A percentile compares a stretch with the other conserved stretches of the same genome.
These are phyloP conservation scores for Suillus ampliporus DNA, from an alignment of 768 basidiomycete genomes.

Conservation along the genomic window DNA sequence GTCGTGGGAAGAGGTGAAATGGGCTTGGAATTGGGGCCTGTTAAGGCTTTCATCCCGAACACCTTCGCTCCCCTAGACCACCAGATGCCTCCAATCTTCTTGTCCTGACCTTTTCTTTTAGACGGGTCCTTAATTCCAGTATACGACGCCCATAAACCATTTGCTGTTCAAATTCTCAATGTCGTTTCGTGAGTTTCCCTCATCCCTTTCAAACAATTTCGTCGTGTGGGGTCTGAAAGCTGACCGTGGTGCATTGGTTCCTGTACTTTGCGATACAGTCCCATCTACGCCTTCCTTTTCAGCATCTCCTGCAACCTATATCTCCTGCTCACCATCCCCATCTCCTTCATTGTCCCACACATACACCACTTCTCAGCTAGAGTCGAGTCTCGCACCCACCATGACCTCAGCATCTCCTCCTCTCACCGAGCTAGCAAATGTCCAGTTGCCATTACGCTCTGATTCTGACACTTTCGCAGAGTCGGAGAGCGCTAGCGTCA, in stretches of 20 bases:
- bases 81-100: conserved; percentile 31
- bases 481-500: conserved; percentile 31
- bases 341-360: conserved; percentile 19
- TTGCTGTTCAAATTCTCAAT: conserved; percentile 12
- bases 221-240: conserved; percentile 14
- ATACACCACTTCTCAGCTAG: conserved; percentile 18
- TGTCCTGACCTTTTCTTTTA: conserved; percentile 21
- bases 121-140: conserved; percentile 16
- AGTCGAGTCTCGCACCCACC: conserved; percentile 17
- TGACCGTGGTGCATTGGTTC: conserved; percentile 16
- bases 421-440: conserved; percentile 16
- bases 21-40: conserved; percentile 4
- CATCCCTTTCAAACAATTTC: conserved; percentile 7
- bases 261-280: conserved; percentile 12
- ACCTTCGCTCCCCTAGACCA: conserved; percentile 37
- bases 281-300: conserved; percentile 15
- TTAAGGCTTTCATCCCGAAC: conserved; percentile 15
- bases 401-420: conserved; percentile 17
- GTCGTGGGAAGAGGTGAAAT: conserved; percentile 8
- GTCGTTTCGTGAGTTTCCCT: conserved; percentile 19
- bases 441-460: conserved; percentile 25
- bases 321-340: conserved; percentile 21
- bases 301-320: conserved; percentile 16
- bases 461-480: conserved; percentile 36
- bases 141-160: conserved; percentile 22